Evolutionary conservation across 2,329 filamentous ascomycete species (phyloP), one percentile per base, ranked within the genome.

Genomic region (Microcyclosporella mali): DNA sequence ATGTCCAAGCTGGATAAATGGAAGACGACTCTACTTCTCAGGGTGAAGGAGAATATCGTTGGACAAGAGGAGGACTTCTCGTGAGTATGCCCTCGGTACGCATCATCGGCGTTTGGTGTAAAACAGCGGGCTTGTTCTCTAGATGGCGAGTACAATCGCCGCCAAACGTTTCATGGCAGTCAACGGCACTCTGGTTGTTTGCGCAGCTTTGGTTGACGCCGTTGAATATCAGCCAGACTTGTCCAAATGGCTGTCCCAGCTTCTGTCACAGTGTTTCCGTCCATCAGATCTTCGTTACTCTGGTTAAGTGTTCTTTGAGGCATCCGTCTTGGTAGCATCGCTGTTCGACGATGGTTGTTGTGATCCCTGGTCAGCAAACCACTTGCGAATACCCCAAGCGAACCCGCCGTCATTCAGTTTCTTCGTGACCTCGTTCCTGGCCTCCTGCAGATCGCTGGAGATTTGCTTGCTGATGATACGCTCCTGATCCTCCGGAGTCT

Each of bases 1-100:
- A 75, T 95, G 70, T 92, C 82, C 70, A 92, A 92, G 73, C 70
- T 97, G 60, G 89, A 95, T 63, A 92, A 90, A 72, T 97, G 90
- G 90, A 95, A 95, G 83, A 95, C 86, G 38, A 86, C 84, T 25
- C 71, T 95, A 45, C 67, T 95, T 50, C 70, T 94, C 60, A 78
- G 81, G 56, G 77, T 95, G 59, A 95, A 95, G 81, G 82, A 82
- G 58, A 74, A 74, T 41, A 94, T 95, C 57, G 84, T 90, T 68
- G 75, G 80, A 60, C 71, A 74, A 51, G 78, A 72, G 31, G 81
- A 84, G 52, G 81, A 85, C 58, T 85, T 84, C 58, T 82, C 81
- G 49, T 85, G 43, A 38, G 40, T 33, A 7, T 12, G 33, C 21
- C 31, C 30, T 14, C 39, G 29, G 28, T n/a, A 4, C 21, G 36